Evolutionary conservation across 2,329 filamentous ascomycete species (phyloP).

Genomic region (Sporothrix humicola): DNA sequence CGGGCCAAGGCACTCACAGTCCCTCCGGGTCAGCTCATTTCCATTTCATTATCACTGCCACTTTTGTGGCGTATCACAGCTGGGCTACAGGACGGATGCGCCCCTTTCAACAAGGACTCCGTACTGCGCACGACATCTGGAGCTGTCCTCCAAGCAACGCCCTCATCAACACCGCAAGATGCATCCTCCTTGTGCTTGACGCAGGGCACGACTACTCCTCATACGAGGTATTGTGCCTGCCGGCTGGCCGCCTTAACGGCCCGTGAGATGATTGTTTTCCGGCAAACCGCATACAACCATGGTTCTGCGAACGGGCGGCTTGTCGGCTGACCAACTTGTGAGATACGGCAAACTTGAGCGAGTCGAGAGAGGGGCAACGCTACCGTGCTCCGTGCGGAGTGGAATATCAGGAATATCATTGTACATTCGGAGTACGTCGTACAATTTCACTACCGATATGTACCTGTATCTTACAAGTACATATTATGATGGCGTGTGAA

Average conservation of each 20-base stretch:
- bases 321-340: slow-evolving; percentile 16
- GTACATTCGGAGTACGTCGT: no score
- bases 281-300: slow-evolving; percentile 13
- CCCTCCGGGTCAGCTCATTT: neutral
- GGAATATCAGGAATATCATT: no score
- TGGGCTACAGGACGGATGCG: neutral
- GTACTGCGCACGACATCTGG: neutral
- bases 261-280: neutral
- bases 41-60: slow-evolving; percentile 5
- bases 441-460: neutral
- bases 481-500: no score
- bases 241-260: neutral
- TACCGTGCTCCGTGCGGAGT: neutral
- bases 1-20: neutral
- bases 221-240: neutral
- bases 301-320: slow-evolving; percentile 9
- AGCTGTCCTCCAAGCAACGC: slow-evolving; percentile 17
- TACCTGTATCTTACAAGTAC: neutral
- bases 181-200: neutral
- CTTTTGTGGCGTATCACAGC: neutral
- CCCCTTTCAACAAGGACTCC: neutral
- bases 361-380: neutral
- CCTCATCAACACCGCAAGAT: neutral
- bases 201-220: neutral
- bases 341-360: neutral